Conservation (phyloP, 768 basidiomycete genomes). For the Hericium erinaceus region DNA sequence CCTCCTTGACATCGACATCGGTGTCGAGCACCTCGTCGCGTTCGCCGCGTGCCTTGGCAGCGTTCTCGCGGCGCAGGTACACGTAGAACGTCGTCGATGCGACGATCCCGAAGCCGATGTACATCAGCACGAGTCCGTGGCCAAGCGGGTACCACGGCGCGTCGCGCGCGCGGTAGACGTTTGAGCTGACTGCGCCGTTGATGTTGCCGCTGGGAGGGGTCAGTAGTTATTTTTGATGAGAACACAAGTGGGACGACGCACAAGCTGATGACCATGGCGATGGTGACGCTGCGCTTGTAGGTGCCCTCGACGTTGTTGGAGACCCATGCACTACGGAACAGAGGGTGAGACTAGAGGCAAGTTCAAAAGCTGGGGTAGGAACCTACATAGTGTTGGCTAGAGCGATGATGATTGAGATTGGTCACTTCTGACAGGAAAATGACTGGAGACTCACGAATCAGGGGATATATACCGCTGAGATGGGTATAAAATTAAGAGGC, state of each 20-base stretch:
- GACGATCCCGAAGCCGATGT: constrained; percentile 56
- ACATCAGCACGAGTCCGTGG: constrained; percentile 61
- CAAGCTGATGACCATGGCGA: constrained; percentile 64
- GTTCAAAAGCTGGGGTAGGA: neutral
- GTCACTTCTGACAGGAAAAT: neutral
- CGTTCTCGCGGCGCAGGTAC: constrained; percentile 50
- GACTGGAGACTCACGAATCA: constrained; percentile 42
- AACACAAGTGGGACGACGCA: constrained; percentile 20
- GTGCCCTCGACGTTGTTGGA: constrained; percentile 68
- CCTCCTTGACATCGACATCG: constrained; percentile 23
- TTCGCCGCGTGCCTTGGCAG: constrained; percentile 55
- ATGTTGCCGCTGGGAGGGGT: constrained; percentile 46
- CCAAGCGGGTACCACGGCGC: constrained; percentile 59
- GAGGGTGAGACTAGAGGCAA: neutral
- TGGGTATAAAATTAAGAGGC: neutral
- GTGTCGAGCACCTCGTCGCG: constrained; percentile 60
- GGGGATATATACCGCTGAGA: constrained; percentile 61
- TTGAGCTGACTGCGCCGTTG: constrained; percentile 70
- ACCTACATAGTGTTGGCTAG: constrained; percentile 54
- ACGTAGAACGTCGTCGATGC: constrained; percentile 32
- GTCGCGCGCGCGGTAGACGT: constrained; percentile 61
- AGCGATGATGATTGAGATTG: neutral
- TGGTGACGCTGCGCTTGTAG: constrained; percentile 65
- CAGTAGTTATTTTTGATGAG: neutral
- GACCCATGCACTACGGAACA: constrained; percentile 35